A percentile compares a stretch with the other conserved stretches of the same genome.
These are phyloP conservation scores for Debaryomyces fabryi DNA, from an alignment of 1,139 yeast genomes.

Conservation along the genomic window DNA sequence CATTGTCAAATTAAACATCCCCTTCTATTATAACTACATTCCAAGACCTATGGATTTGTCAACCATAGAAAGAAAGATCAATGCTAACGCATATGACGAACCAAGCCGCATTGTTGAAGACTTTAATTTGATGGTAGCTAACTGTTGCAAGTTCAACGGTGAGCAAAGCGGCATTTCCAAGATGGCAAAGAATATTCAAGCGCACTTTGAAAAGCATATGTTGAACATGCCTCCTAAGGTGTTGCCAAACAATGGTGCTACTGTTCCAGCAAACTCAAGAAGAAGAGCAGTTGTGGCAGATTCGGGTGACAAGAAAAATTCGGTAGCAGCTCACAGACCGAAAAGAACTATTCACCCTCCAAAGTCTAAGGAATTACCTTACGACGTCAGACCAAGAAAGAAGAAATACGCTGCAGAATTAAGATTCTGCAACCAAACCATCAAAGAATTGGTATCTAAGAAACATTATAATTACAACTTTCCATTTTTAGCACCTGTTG, in stretches of 20 bases:
- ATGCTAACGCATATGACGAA: constrained; percentile 67
- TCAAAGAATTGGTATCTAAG: constrained; percentile 81
- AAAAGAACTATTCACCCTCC: constrained; percentile 98
- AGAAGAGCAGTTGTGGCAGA: constrained; percentile 65
- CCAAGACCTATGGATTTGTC: constrained; percentile 91
- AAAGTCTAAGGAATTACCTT: constrained; percentile 88
- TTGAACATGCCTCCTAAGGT: constrained; percentile 87
- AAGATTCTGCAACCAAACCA: constrained; percentile 78
- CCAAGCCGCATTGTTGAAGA: constrained; percentile 74
- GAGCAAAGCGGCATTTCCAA: constrained; percentile 78
- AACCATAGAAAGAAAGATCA: constrained; percentile 82
- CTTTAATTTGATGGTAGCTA: constrained; percentile 80
- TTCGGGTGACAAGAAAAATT: constrained; percentile 49
- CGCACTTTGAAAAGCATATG: constrained; percentile 92
- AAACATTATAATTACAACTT: constrained; percentile 83
- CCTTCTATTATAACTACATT: constrained; percentile 83
- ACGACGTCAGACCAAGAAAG: constrained; percentile 86
- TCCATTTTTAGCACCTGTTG: constrained; percentile 93
- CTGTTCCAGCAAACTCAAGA: constrained; percentile 38
- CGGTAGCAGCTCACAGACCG: constrained; percentile 66
- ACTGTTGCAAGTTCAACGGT: constrained; percentile 87
- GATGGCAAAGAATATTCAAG: constrained; percentile 89
- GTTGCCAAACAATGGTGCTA: constrained; percentile 52
- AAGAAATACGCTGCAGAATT: constrained; percentile 91
- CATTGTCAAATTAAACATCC: constrained; percentile 82